These are phyloP conservation scores for Kodamaea nitidulidarum DNA, from an alignment of 805 yeast genomes.

Conservation along the genomic window DNA sequence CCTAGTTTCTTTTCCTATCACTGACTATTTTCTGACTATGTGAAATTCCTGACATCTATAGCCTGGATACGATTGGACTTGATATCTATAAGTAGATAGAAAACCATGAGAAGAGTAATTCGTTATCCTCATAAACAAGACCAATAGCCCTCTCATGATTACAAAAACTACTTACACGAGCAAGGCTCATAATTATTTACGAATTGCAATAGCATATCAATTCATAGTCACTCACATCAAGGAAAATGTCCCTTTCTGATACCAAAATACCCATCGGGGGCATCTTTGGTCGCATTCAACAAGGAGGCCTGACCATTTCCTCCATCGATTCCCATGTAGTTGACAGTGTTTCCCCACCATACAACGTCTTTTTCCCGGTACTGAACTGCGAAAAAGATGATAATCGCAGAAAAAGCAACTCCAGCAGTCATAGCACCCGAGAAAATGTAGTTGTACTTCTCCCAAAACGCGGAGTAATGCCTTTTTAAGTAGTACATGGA, in stretches of 20 bases:
- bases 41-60: too few species aligned
- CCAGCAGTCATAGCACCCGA: slow-evolving; percentile 33
- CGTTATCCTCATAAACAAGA: too few species aligned
- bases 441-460: slow-evolving; percentile 32
- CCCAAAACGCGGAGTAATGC: slow-evolving; percentile 29
- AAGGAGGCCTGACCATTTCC: not conserved
- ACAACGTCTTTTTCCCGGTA: slow-evolving; percentile 25
- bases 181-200: too few species aligned
- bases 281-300: slow-evolving; percentile 17
- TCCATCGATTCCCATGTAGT: slow-evolving; percentile 35
- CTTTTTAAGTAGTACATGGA: slow-evolving; percentile 30
- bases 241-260: slow-evolving; percentile 26
- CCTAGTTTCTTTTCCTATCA: too few species aligned
- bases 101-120: too few species aligned
- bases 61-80: too few species aligned
- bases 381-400: slow-evolving; percentile 36
- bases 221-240: too few species aligned
- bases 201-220: too few species aligned
- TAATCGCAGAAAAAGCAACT: slow-evolving; percentile 32
- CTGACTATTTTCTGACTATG: too few species aligned
- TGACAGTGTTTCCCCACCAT: slow-evolving; percentile 32
- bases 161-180: too few species aligned
- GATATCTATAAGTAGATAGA: too few species aligned
- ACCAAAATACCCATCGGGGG: slow-evolving; percentile 37
- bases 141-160: too few species aligned